These are phyloP conservation scores for Themeda triandra DNA, from an alignment of 176 grass and related monocot species.

Conservation along the genomic window DNA sequence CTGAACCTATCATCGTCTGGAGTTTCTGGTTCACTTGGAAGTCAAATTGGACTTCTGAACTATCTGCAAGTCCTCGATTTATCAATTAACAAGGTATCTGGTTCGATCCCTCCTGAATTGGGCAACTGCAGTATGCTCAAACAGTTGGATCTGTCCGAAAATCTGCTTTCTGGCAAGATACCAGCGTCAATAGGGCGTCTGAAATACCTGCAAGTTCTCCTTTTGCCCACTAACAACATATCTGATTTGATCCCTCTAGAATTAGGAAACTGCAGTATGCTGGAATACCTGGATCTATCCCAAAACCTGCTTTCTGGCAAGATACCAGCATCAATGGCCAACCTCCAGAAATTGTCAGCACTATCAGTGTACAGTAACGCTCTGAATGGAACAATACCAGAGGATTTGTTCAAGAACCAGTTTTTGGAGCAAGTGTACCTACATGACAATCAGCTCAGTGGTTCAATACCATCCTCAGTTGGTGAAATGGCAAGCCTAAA, in stretches of 20 bases:
- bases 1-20: conserved; percentile 33
- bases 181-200: conserved; percentile 23
- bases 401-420: too few species aligned
- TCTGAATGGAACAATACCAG: too few species aligned
- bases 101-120: conserved; percentile 55
- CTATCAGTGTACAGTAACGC: too few species aligned
- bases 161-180: too few species aligned
- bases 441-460: too few species aligned
- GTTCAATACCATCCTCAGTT: conserved; percentile 21
- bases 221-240: conserved; percentile 33
- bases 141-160: too few species aligned
- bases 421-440: too few species aligned
- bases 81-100: conserved; percentile 37
- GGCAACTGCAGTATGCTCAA: conserved; percentile 42
- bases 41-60: conserved; percentile 37
- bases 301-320: too few species aligned
- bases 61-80: conserved; percentile 27
- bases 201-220: conserved; percentile 32
- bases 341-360: too few species aligned
- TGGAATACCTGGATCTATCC: conserved; percentile 5
- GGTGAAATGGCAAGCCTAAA: too few species aligned
- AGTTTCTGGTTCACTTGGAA: conserved; percentile 50
- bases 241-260: conserved; percentile 38
- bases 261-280: conserved; percentile 50
- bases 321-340: too few species aligned